A percentile compares a stretch with the other conserved stretches of the same genome.
These are phyloP conservation scores for Candida nanaspora DNA, from an alignment of 805 yeast genomes.

Conservation along the genomic window DNA sequence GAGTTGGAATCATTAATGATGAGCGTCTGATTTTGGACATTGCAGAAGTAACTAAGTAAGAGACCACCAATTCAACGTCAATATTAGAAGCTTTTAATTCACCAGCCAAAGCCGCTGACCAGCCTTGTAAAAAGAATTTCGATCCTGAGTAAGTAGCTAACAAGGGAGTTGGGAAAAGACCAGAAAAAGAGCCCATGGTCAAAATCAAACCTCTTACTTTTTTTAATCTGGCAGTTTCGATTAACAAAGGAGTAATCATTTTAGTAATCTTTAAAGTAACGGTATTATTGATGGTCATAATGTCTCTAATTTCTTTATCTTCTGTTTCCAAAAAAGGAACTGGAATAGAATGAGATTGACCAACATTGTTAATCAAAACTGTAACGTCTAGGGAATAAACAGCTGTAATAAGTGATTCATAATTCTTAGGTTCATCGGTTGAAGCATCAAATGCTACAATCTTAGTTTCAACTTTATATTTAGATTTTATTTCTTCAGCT, in stretches of 20 bases:
- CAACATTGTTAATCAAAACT: conserved; percentile 85
- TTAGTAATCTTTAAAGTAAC: conserved; percentile 84
- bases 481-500: conserved; percentile 53
- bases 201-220: conserved; percentile 67
- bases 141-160: conserved; percentile 95
- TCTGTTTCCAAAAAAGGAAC: conserved; percentile 84
- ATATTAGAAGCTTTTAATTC: conserved; percentile 64
- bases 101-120: conserved; percentile 86
- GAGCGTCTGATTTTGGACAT: conserved; percentile 90
- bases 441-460: conserved; percentile 76
- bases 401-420: conserved; percentile 39
- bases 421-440: conserved; percentile 50
- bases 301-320: conserved; percentile 65
- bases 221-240: conserved; percentile 38
- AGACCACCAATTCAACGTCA: conserved; percentile 80
- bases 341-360: conserved; percentile 91
- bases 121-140: conserved; percentile 87
- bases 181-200: conserved; percentile 97
- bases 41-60: conserved; percentile 88
- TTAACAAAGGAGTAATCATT: conserved; percentile 65
- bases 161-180: conserved; percentile 85
- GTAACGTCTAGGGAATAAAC: conserved; percentile 54
- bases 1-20: conserved; percentile 71
- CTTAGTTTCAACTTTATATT: conserved; percentile 56
- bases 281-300: conserved; percentile 77